Base-by-base conservation (phyloP, 2,329 filamentous ascomycete species). In the Arachnomyces sp. region DNA sequence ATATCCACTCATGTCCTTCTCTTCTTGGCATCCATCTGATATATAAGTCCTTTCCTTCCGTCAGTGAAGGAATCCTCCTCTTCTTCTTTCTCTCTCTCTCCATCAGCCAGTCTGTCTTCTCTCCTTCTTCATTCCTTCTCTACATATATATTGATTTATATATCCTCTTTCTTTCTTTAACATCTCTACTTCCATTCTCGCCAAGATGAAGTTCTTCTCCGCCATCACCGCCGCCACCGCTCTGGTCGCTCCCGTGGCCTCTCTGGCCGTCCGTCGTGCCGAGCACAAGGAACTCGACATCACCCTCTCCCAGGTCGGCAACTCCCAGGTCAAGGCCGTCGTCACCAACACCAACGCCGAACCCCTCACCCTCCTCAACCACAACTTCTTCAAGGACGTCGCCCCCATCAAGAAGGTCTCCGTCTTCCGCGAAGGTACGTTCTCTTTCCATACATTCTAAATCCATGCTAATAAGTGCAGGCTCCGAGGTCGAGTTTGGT, bases 341-440 rank as follows among this genome's bases (percentile, higher is more conserved):
- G 53, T 65, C 13, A 59, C 56, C 38, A 64, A 65, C 46, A 54
- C 46, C 13, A 60, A 54, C n/a, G 45, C 36, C 9, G 52, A 61
- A 28, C 48, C 54, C 7, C 45, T 64, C 8, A 60, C 51, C 9
- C 55, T 63, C 37, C 49, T 65, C 33, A 58, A 61, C 36, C 52
- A 57, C 14, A 62, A 62, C 46, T 61, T 61, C 43, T 62, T 65
- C 48, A 42, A 52, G 11, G 60, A 65, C 32, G 40, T 35, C 4
- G 50, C 53, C 5, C 61, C 61, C 1, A 55, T 62, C 9, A 54
- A 61, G 45, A 64, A 64, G 48, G 59, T 61, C 9, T 44, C 51
- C 6, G 48, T 65, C 17, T 55, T 53, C 45, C 51, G 53, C 28
- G 43, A 62, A 38, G 50, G 61, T 62, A 53, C 25, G 21, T 4